Conservation (phyloP, 148 eudicot species). For the Silene uniflora region DNA sequence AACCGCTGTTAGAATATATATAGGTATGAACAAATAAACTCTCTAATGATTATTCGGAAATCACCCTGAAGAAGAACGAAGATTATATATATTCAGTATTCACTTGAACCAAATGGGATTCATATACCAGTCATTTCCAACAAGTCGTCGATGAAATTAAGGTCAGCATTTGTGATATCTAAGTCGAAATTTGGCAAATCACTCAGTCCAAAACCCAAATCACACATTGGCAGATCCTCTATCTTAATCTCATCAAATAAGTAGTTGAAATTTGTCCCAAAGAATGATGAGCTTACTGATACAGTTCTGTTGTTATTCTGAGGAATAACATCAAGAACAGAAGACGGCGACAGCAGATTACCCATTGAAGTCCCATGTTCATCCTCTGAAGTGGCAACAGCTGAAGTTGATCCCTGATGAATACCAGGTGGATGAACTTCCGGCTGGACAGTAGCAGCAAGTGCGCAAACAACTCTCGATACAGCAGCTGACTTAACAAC, state of each 20-base stretch:
- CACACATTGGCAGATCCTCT: constrained; percentile 25
- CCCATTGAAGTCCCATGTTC: constrained; percentile 17
- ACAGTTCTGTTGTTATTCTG: no score
- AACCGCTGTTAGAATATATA: no score
- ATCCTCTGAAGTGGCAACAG: constrained; percentile 19
- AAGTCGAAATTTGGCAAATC: constrained; percentile 21
- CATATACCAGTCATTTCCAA: constrained; percentile 9
- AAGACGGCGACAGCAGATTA: constrained; percentile 39
- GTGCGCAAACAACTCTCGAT: not conserved
- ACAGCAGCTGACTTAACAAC: not conserved
- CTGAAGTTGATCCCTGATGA: constrained; percentile 11
- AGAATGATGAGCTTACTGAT: not conserved
- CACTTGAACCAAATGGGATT: not conserved
- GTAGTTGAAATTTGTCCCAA: constrained; percentile 12
- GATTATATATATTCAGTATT: not conserved
- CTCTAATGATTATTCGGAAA: not conserved
- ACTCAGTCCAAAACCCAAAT: constrained; percentile 5
- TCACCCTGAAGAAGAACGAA: not conserved
- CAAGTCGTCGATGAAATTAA: constrained; percentile 32
- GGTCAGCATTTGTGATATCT: constrained; percentile 24
- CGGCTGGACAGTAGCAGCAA: not conserved
- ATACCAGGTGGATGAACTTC: not conserved
- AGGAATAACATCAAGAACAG: constrained; percentile 49
- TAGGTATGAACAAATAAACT: not conserved
- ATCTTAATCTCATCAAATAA: constrained; percentile 18